Conservation (phyloP, 2,329 filamentous ascomycete species). For the Epichloe typhina region DNA sequence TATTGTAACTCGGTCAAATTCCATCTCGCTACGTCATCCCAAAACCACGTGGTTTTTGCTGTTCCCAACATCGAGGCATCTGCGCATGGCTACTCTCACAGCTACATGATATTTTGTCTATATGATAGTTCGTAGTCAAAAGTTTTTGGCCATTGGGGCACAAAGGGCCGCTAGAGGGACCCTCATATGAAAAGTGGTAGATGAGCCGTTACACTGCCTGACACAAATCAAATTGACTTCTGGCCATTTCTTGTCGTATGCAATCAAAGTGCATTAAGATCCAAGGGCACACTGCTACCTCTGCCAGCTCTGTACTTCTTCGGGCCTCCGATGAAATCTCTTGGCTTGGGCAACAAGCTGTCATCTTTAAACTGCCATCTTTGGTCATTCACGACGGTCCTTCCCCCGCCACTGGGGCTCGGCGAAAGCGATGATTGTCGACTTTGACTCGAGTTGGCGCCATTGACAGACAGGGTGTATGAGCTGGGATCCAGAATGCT, state of each 20-base stretch:
- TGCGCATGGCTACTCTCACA: background rate
- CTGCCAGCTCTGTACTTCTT: slow-evolving; percentile 81
- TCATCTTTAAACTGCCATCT: slow-evolving; percentile 85
- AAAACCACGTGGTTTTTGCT: background rate
- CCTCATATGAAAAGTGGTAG: too few species aligned
- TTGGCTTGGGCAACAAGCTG: slow-evolving; percentile 67
- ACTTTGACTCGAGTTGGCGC: slow-evolving; percentile 36
- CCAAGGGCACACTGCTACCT: slow-evolving; percentile 85
- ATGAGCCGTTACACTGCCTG: background rate
- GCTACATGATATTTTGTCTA: too few species aligned
- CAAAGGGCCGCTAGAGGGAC: too few species aligned
- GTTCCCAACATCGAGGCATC: background rate
- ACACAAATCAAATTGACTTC: background rate
- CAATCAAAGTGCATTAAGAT: slow-evolving; percentile 43
- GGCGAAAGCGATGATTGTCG: slow-evolving; percentile 17
- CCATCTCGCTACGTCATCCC: background rate
- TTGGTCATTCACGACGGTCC: slow-evolving; percentile 56
- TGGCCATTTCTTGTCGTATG: background rate
- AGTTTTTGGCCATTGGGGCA: too few species aligned
- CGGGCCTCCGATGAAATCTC: slow-evolving; percentile 60
- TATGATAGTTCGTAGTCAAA: too few species aligned
- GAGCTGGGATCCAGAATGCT: slow-evolving; percentile 62
- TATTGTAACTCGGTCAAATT: background rate
- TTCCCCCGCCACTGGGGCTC: slow-evolving; percentile 15
- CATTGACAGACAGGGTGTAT: slow-evolving; percentile 60